Conservation (phyloP, 495 filamentous ascomycete genomes). For the Neurospora terricola region DNA sequence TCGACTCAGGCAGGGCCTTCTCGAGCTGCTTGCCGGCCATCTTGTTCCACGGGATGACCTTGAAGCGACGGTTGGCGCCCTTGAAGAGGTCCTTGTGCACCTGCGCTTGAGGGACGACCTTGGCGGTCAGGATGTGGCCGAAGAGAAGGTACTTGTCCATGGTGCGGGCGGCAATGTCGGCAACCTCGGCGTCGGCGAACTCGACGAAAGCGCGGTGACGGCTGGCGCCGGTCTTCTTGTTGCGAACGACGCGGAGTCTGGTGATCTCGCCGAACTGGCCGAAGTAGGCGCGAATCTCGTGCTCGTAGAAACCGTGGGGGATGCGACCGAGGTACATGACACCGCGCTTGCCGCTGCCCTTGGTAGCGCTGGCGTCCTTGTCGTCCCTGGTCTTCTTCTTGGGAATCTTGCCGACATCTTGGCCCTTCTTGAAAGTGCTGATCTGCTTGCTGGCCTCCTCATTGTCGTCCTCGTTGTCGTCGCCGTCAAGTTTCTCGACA, state of each 20-base stretch:
- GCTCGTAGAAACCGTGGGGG: conserved; percentile 92
- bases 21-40: conserved; percentile 66
- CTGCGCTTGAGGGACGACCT: conserved; percentile 62
- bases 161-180: conserved; percentile 79
- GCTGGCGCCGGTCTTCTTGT: conserved; percentile 73
- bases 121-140: conserved; percentile 82
- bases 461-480: conserved; percentile 48
- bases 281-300: conserved; percentile 90
- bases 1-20: conserved; percentile 53
- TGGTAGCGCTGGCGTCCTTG: conserved; percentile 27
- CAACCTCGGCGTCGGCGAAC: conserved; percentile 67
- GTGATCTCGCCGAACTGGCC: conserved; percentile 85
- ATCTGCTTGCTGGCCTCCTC: conserved; percentile 40
- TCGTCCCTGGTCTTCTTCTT: conserved; percentile 52
- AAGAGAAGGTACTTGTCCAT: conserved; percentile 98
- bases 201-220: conserved; percentile 94
- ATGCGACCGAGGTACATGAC: conserved; percentile 84
- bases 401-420: conserved; percentile 51
- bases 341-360: conserved; percentile 49
- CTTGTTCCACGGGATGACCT: conserved; percentile 73
- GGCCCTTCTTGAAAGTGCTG: conserved; percentile 40
- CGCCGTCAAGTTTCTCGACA: conserved; percentile 73
- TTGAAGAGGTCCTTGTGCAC: conserved; percentile 75
- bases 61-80: conserved; percentile 81
- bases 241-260: conserved; percentile 77